Conservation (phyloP, 768 basidiomycete species). For the Pleurotus citrinopileatus region DNA sequence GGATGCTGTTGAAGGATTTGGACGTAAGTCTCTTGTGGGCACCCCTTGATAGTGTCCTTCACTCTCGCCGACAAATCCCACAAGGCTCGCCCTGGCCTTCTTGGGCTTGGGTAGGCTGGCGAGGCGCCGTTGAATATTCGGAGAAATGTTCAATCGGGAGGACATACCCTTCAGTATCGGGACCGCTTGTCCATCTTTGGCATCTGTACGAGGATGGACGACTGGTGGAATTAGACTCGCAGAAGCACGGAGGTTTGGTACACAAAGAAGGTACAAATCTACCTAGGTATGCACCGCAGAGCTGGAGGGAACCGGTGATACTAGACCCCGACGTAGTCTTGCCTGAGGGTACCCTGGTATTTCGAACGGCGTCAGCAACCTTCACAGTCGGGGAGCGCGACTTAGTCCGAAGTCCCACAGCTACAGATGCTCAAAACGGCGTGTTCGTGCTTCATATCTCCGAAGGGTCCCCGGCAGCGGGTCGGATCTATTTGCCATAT, state of each 20-base stretch:
- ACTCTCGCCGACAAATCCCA: neutral
- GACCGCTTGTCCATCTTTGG: neutral
- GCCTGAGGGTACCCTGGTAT: neutral
- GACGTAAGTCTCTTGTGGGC: neutral
- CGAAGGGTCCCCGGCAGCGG: neutral
- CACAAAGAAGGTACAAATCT: neutral
- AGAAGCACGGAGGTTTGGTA: neutral
- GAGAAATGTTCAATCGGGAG: neutral
- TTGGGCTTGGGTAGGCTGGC: neutral
- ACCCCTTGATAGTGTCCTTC: neutral
- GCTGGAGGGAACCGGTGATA: neutral
- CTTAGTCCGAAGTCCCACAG: neutral
- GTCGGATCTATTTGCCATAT: constrained; percentile 1
- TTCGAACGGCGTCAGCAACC: neutral
- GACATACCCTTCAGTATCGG: neutral
- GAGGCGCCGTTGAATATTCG: neutral
- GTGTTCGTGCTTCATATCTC: neutral
- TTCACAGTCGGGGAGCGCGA: neutral
- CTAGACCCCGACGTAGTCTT: neutral
- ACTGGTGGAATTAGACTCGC: neutral
- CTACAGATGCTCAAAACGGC: neutral
- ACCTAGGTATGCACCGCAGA: neutral
- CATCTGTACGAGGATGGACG: neutral
- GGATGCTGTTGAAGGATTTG: neutral
- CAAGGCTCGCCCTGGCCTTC: neutral